Base-by-base conservation (phyloP, 1,139 yeast species). In the Scheffersomyces parashehatae region DNA sequence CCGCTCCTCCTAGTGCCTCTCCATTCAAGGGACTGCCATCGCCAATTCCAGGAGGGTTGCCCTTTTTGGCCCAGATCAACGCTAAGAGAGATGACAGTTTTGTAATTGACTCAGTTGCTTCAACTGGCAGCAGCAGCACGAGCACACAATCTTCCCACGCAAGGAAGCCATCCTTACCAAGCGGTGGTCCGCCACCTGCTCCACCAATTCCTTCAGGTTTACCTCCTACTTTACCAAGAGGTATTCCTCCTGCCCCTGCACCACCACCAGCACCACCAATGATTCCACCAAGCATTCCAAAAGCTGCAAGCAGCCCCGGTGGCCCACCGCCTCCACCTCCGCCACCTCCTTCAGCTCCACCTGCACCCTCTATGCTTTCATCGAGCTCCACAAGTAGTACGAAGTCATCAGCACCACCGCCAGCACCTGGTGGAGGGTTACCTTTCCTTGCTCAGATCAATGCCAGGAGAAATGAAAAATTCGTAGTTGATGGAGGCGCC, bases 11-110 rank as follows among this genome's bases (percentile, higher is more conserved):
- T 10, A 45, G 62, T 5, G 44, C 48, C 4, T 42, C 46, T 16
- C 28, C 48, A 24, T 20, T 20, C 26, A 20, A 20, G 7, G 30
- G 36, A 8, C 20, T 31, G 20, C 40, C 42, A 7, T 33, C 40
- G 8, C 26, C 26, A 5, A 20, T 20, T 20, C 26, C 26, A 20
- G 62, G 64, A 9, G 60, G 68, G 0, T 55, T 76, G 11, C 79
- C 82, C 5, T 81, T 81, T 52, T 64, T 81, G 36, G 79, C 83
- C 1, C 79, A 81, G 45, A 81, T 81, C 36, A 79, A 79, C 51
- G 73, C 75, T 37, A 78, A 74, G 49, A 65, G 85, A 54, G 76
- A 77, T 47, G 83, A 79, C 36, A 51, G 75, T 0, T 77, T 75
- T 37, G 87, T 91, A 0, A 77, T 85, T 49, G 95, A 85, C 58